Percentiles rank a stretch among this genome's conserved stretches.
phyloP scores from a whole-genome alignment of 148 eudicot genomes.

The Camellia granthamiana region DNA sequence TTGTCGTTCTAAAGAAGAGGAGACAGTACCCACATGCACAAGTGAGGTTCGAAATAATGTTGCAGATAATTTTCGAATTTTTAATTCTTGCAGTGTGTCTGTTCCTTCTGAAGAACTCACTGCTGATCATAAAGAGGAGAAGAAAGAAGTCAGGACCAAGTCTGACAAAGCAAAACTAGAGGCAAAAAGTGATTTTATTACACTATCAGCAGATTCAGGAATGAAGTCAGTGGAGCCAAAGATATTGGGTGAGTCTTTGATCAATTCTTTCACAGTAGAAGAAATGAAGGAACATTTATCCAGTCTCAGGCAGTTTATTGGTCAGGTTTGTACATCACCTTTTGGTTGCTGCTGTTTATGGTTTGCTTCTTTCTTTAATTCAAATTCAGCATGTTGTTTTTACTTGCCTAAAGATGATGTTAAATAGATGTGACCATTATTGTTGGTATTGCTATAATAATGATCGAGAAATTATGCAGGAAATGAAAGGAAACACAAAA shows the following conservation, averaged over 20 bases:
- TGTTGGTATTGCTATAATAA: slow-evolving; percentile 1
- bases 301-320: slow-evolving; percentile 45
- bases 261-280: slow-evolving; percentile 59
- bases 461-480: slow-evolving; percentile 31
- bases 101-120: slow-evolving; percentile 23
- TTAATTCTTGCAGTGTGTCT: slow-evolving; percentile 23
- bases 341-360: background rate
- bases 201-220: slow-evolving; percentile 20
- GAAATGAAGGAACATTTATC: slow-evolving; percentile 58
- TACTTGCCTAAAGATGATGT: background rate
- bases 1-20: slow-evolving; percentile 12
- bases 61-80: slow-evolving; percentile 11
- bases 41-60: slow-evolving; percentile 19
- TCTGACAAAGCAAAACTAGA: slow-evolving; percentile 22
- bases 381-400: background rate
- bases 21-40: background rate
- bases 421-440: background rate
- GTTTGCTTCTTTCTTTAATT: background rate
- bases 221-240: slow-evolving; percentile 38
- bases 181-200: slow-evolving; percentile 25
- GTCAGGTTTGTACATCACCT: slow-evolving; percentile 49
- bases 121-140: slow-evolving; percentile 29
- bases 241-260: slow-evolving; percentile 50
- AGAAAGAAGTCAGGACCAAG: slow-evolving; percentile 17
- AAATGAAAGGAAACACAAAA: slow-evolving; percentile 26